phyloP scores from a whole-genome alignment of 305 asterid species.

The Euphrasia arctica region DNA sequence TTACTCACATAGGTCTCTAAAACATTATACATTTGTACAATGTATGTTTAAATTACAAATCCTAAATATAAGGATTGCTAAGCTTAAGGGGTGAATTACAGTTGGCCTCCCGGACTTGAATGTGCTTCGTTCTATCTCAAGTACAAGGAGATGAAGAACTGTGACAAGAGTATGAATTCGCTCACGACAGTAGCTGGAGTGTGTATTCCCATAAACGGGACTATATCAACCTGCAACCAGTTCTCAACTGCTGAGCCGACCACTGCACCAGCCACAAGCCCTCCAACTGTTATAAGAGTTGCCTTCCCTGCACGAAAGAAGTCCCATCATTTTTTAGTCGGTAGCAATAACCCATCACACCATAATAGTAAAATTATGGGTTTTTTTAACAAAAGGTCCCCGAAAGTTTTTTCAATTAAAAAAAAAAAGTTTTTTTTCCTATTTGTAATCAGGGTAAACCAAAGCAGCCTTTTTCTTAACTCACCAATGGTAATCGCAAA shows the following conservation, averaged over 20 bases:
- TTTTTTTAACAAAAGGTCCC: neutral
- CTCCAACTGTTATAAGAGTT: conserved; percentile 77
- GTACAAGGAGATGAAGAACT: conserved; percentile 78
- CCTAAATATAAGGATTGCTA: conserved; percentile 27
- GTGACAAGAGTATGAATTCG: conserved; percentile 84
- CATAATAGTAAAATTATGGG: neutral
- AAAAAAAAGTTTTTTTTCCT: neutral
- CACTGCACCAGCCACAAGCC: conserved; percentile 96
- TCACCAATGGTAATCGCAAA: neutral
- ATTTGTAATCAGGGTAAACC: neutral
- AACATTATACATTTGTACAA: conserved; percentile 47
- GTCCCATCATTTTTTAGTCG: conserved; percentile 4
- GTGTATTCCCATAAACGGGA: conserved; percentile 89
- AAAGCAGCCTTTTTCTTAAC: neutral
- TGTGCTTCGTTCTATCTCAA: conserved; percentile 46
- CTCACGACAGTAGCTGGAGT: conserved; percentile 84
- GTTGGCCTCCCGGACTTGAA: conserved; percentile 28
- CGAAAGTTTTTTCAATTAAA: neutral
- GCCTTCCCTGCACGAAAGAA: conserved; percentile 78
- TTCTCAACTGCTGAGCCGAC: conserved; percentile 93
- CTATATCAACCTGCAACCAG: conserved; percentile 96
- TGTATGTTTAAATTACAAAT: conserved; percentile 30
- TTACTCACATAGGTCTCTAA: conserved; percentile 25
- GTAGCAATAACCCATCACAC: neutral
- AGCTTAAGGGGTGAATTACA: conserved; percentile 7